Percentiles rank a stretch among this genome's conserved stretches.
Conservation (phyloP, 345 rosid species). For the Eucalyptus polybractea region DNA sequence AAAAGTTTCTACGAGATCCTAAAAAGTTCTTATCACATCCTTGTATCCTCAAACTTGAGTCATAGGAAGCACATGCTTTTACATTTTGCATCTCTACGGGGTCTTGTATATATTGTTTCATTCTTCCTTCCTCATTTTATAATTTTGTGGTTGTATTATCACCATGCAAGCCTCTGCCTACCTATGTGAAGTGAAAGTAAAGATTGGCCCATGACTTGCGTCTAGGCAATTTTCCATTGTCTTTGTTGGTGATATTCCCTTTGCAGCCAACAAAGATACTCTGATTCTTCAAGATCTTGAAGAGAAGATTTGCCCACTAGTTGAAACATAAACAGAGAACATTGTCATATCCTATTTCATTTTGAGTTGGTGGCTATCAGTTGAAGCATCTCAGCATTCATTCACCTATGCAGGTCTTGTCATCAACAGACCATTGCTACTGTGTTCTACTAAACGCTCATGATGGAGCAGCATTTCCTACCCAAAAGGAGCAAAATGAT, state of each 20-base stretch:
- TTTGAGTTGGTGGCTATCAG: neutral
- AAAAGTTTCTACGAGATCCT: neutral
- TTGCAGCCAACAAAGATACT: neutral
- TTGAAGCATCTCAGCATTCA: neutral
- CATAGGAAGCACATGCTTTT: neutral
- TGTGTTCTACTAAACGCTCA: slow-evolving; percentile 91
- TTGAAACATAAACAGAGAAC: neutral
- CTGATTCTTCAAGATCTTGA: neutral
- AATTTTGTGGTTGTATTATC: neutral
- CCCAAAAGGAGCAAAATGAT: slow-evolving; percentile 23
- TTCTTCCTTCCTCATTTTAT: neutral
- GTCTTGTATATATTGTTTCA: neutral
- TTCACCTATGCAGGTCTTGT: slow-evolving; percentile 49
- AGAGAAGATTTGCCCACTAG: neutral
- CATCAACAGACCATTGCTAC: slow-evolving; percentile 81
- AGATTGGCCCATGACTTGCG: neutral
- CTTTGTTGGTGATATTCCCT: neutral
- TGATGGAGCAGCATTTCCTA: slow-evolving; percentile 94
- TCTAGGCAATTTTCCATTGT: neutral
- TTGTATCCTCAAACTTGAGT: neutral
- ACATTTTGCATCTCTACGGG: neutral
- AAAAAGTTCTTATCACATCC: neutral
- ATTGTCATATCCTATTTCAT: neutral
- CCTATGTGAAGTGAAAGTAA: neutral
- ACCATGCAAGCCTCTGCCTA: neutral